phyloP scores from a whole-genome alignment of 495 filamentous ascomycete species.

The Trichoderma reesei region DNA sequence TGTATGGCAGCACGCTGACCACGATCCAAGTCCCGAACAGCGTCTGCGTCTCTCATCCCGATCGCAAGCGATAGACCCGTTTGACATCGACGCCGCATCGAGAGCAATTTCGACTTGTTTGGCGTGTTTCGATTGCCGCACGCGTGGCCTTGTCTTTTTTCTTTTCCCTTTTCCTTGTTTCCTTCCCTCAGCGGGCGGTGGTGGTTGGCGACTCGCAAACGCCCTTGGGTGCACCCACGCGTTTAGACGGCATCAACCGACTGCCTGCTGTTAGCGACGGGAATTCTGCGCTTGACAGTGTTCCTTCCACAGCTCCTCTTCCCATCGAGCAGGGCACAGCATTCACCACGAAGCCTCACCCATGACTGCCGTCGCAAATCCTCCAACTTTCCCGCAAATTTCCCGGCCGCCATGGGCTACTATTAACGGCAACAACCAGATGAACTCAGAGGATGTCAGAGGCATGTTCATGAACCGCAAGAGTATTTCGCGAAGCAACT shows the following conservation, averaged over 20 bases:
- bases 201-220: neutral
- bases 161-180: neutral
- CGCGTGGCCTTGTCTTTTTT: neutral
- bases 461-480: conserved; percentile 85
- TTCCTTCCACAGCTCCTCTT: too few species aligned
- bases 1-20: neutral
- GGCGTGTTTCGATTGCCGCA: neutral
- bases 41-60: neutral
- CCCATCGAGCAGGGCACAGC: conserved; percentile 18
- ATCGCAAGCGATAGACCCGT: neutral
- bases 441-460: conserved; percentile 78
- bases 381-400: conserved; percentile 70
- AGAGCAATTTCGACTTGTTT: neutral
- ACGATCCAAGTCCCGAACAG: neutral
- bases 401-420: conserved; percentile 56
- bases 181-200: neutral
- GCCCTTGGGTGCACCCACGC: conserved; percentile 10
- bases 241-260: conserved; percentile 16
- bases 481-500: conserved; percentile 73
- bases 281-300: too few species aligned
- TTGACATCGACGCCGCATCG: neutral
- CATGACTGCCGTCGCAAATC: conserved; percentile 97
- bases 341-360: conserved; percentile 20
- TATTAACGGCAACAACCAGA: conserved; percentile 69
- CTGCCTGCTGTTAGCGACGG: conserved; percentile 10